phyloP scores from a whole-genome alignment of 495 filamentous ascomycete species.

The Penicillium odoratum region DNA sequence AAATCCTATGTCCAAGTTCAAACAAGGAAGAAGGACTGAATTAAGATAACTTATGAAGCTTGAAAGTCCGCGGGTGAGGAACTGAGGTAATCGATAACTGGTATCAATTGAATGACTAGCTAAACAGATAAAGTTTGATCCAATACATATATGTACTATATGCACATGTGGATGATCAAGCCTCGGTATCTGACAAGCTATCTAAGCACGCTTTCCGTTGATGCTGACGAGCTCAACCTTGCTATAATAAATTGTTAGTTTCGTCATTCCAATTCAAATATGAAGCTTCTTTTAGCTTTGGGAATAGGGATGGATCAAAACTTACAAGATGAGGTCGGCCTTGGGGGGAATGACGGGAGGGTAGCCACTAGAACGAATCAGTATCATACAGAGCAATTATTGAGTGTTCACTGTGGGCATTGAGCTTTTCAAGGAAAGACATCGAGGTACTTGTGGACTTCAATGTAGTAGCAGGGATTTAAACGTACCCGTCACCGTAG shows the following conservation, averaged over 20 bases:
- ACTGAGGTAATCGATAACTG: no score
- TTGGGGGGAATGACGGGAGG: slow-evolving; percentile 59
- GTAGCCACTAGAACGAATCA: slow-evolving; percentile 50
- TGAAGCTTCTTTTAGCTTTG: neutral
- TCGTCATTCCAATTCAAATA: neutral
- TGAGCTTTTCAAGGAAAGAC: neutral
- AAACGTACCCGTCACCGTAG: slow-evolving; percentile 69
- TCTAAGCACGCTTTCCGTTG: slow-evolving; percentile 34
- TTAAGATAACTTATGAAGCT: no score
- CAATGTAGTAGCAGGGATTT: neutral
- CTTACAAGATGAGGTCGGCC: slow-evolving; percentile 53
- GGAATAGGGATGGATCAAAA: slow-evolving; percentile 7
- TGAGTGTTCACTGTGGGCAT: neutral
- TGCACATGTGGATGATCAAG: no score
- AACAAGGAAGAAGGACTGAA: neutral
- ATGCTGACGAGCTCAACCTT: slow-evolving; percentile 47
- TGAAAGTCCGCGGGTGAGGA: no score
- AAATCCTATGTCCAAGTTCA: neutral
- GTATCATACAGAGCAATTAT: neutral
- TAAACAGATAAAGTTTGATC: no score
- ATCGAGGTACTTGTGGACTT: neutral
- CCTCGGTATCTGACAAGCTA: no score
- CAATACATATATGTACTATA: no score
- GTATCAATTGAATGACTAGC: no score
- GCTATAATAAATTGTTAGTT: slow-evolving; percentile 24